Base-by-base conservation (phyloP, 2,329 filamentous ascomycete genomes). In the Simplicillium sp. region DNA sequence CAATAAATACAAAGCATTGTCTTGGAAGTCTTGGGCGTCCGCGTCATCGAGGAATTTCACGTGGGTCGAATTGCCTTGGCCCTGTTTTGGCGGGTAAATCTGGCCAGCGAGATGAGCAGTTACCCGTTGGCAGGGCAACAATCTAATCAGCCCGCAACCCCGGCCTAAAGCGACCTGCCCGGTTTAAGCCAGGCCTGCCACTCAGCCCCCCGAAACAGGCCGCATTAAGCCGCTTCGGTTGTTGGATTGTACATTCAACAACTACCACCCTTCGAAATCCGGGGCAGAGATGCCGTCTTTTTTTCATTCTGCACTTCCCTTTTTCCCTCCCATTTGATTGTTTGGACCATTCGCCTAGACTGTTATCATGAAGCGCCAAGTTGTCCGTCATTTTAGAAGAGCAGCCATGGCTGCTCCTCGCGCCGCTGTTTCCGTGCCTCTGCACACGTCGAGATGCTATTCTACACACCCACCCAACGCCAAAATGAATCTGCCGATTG, bases 401-500 rank as follows among this genome's bases (percentile, higher is more conserved):
- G 56, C 48, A 42, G 46, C 56, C 42, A 44, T 46, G 43, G 44
- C 46, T 29, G 36, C 33, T 38, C 16, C 38, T 33, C 11, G 29
- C 4, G 33, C 38, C n/a, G 36, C 18, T 29, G 31, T 17, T 11
- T 36, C 39, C 32, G 33, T 42, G 14, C 39, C 39, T 17, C 33
- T 44, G 20, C 43, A 40, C 39, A 39, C 37, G 15, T 41, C 43
- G 28, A 49, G 56, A 32, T 57, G 49, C 46, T 78, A 78, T 57
- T 79, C 75, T 42, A 72, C 73, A 38, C 70, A 75, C 43, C 73
- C 73, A 28, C 69, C 75, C 18, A 75, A 75, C 43, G 77, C 78
- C 39, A 72, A 68, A 49, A 76, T 98, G 41, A 98, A 98, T 61
- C 65, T 87, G 37, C 86, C 89, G 7, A 79, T 87, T 51, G 89